Evolutionary conservation across 1,139 yeast genomes (phyloP).

Genomic region (Pichia sp.): DNA sequence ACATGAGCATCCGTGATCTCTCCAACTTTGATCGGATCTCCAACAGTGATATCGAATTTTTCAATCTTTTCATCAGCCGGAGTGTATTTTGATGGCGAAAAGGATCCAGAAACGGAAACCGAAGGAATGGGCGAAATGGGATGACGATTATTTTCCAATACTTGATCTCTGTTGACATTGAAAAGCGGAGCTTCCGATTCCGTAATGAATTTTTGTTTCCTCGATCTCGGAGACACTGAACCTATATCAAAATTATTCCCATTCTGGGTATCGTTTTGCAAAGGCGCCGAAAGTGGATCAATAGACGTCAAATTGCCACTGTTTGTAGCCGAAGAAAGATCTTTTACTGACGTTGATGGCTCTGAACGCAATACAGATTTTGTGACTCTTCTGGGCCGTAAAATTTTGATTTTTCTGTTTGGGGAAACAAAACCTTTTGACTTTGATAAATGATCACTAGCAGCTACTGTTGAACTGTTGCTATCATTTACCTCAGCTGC

Average conservation of each 20-base stretch:
- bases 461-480: neutral
- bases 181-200: conserved; percentile 45
- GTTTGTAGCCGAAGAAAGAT: neutral
- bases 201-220: conserved; percentile 32
- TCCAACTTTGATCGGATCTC: conserved; percentile 90
- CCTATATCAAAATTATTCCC: neutral
- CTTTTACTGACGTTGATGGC: neutral
- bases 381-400: conserved; percentile 43
- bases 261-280: conserved; percentile 18
- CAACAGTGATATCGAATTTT: conserved; percentile 63
- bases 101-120: conserved; percentile 1
- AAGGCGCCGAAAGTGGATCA: conserved; percentile 33
- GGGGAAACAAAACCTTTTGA: conserved; percentile 31
- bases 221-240: conserved; percentile 9
- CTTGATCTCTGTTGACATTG: conserved; percentile 14
- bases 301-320: conserved; percentile 28
- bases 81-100: conserved; percentile 11
- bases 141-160: conserved; percentile 2
- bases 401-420: conserved; percentile 33
- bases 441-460: neutral
- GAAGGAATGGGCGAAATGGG: neutral
- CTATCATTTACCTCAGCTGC: neutral
- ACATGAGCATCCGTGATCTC: conserved; percentile 87
- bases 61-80: conserved; percentile 23
- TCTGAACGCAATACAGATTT: conserved; percentile 26